Base-by-base conservation (phyloP, 2,329 filamentous ascomycete species). In the Penicillium palitans region DNA sequence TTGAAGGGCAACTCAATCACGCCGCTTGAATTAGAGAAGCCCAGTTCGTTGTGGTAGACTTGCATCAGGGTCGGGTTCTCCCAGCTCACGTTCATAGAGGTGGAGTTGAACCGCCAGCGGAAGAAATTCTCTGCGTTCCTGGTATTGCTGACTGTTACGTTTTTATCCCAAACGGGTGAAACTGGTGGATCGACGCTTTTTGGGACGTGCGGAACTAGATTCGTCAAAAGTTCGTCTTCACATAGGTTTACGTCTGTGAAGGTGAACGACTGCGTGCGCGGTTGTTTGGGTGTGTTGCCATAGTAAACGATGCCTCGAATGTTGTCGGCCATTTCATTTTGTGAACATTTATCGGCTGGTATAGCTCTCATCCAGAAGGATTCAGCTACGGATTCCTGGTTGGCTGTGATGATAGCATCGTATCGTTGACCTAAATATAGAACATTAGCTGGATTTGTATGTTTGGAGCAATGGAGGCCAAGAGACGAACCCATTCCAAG, bases 91-190 rank as follows among this genome's bases (percentile, higher is more conserved):
- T 78, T 72, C 6, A 79, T 75, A 55, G 25, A 63, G 24, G 55
- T 74, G 60, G 85, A 84, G 60, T 88, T 88, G 60, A 79, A 68
- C 9, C 74, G 72, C 61, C 61, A 65, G 13, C 52, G 56, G 49
- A 61, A 60, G 40, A 60, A 42, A 3, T 51, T 57, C 27, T 57
- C 37, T 17, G 25, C 37, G 9, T 52, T 52, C 12, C 37, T 29
- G 8, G 35, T 29, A 21, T 52, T 41, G 25, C 39, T 52, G n/a
- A 52, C 49, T 21, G 37, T 52, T 21, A 52, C n/a, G 4, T 52
- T 52, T 4, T 15, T 21, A 12, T 40, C 15, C 49, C 49, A 52
- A 6, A 42, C 24, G 12, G 49, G 49, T 21, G 35, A 52, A 19
- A 42, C 12, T 31, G 49, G 49, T 17, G n/a, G 37, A 29, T 52